Percentiles rank a stretch among this genome's conserved stretches.
phyloP scores from a whole-genome alignment of 305 asterid genomes.

The Fraxinus nigra region DNA sequence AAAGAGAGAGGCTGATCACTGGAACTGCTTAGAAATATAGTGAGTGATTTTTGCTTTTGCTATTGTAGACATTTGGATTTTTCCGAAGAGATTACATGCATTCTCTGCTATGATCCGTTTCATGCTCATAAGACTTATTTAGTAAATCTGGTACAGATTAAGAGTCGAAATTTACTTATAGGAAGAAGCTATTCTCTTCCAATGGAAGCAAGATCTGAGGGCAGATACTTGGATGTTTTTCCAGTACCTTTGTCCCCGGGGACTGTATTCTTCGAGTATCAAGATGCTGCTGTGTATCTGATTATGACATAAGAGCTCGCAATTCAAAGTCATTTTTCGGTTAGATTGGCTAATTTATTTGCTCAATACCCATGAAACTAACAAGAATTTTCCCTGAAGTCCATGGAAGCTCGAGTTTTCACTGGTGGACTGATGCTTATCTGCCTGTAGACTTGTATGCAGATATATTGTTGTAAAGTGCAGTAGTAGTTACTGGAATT shows the following conservation, averaged over 20 bases:
- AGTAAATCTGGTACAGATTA: neutral
- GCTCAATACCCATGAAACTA: neutral
- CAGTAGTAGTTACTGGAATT: neutral
- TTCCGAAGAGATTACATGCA: neutral
- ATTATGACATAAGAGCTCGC: neutral
- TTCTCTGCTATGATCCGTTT: neutral
- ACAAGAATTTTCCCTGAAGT: constrained; percentile 2
- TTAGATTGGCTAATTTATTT: neutral
- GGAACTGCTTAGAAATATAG: constrained; percentile 78
- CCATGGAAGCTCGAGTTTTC: constrained; percentile 17
- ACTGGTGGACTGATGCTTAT: constrained; percentile 8
- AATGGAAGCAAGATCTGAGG: neutral
- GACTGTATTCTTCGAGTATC: neutral
- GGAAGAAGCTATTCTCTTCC: neutral
- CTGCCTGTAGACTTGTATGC: constrained; percentile 6
- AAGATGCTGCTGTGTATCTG: neutral
- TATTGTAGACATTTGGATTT: neutral
- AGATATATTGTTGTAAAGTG: constrained; percentile 27
- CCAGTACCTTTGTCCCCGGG: neutral
- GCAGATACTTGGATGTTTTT: neutral
- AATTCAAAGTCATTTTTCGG: neutral
- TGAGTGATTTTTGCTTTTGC: constrained; percentile 19
- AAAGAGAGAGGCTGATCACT: constrained; percentile 75
- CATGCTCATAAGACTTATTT: neutral
- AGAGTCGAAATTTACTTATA: constrained; percentile 1